Conservation (phyloP, 2,329 filamentous ascomycete genomes). For the Talaromyces sp. region DNA sequence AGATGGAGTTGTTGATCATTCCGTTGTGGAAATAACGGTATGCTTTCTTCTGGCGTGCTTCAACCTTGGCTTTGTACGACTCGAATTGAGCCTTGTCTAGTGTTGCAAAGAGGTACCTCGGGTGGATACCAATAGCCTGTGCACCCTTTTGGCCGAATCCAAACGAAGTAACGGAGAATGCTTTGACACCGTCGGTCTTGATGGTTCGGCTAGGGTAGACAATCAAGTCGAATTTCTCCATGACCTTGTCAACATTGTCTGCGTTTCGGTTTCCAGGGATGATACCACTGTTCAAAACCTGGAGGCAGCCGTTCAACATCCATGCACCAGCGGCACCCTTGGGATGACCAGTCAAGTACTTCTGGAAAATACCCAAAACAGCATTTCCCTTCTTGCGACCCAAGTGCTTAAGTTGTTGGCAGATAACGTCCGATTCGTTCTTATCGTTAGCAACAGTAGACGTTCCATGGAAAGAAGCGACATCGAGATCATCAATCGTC, state of each 20-base stretch:
- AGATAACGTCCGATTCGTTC: constrained; percentile 97
- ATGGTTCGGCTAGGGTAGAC: constrained; percentile 93
- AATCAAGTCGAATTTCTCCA: constrained; percentile 98
- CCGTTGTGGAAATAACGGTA: constrained; percentile 99
- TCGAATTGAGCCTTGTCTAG: constrained; percentile 80
- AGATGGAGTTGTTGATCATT: constrained; percentile 95
- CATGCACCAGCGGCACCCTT: constrained; percentile 98
- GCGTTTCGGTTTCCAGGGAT: constrained; percentile 97
- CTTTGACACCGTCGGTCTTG: constrained; percentile 97
- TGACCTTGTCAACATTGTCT: constrained; percentile 91
- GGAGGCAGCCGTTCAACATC: constrained; percentile 99
- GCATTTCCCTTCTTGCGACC: constrained; percentile 96
- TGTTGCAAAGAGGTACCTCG: constrained; percentile 91
- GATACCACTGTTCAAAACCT: constrained; percentile 88
- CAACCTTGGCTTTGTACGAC: constrained; percentile 80
- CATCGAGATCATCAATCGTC: constrained; percentile 88
- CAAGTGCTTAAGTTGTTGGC: constrained; percentile 90
- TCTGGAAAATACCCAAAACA: constrained; percentile 95
- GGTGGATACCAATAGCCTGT: constrained; percentile 93
- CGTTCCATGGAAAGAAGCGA: constrained; percentile 98
- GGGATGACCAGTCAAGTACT: constrained; percentile 96
- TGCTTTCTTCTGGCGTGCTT: constrained; percentile 93
- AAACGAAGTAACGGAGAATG: constrained; percentile 97
- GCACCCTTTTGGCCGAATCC: constrained; percentile 99
- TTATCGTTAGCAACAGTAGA: constrained; percentile 99